Conservation (phyloP, 2,329 filamentous ascomycete species). For the Ophiostoma piceae region DNA sequence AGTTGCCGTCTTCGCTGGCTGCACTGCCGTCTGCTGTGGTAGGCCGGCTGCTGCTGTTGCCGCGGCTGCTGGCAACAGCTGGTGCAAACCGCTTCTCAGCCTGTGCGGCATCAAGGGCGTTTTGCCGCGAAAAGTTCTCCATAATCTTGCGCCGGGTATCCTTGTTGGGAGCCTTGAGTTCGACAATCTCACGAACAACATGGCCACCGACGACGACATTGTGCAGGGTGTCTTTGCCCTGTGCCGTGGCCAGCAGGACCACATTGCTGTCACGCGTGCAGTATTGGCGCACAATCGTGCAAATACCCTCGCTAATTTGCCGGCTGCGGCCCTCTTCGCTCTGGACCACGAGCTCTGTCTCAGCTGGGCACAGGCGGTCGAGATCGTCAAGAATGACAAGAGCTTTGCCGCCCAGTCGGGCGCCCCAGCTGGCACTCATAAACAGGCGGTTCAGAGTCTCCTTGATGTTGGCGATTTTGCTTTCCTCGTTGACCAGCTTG, state of each 20-base stretch:
- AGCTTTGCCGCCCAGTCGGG: conserved; percentile 74
- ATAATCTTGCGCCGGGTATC: conserved; percentile 78
- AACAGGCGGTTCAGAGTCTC: conserved; percentile 81
- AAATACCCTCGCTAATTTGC: conserved; percentile 84
- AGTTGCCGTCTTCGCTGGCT: conserved; percentile 52
- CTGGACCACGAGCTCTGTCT: conserved; percentile 89
- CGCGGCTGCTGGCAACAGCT: not conserved
- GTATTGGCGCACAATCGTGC: conserved; percentile 76
- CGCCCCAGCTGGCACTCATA: conserved; percentile 85
- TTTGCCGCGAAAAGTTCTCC: conserved; percentile 65
- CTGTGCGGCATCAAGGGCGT: conserved; percentile 38
- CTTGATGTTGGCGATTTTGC: conserved; percentile 81
- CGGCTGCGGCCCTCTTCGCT: conserved; percentile 90
- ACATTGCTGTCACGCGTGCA: conserved; percentile 75
- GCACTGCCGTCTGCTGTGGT: conserved; percentile 52
- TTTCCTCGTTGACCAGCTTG: conserved; percentile 85
- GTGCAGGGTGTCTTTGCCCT: conserved; percentile 88
- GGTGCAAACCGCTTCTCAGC: conserved; percentile 35
- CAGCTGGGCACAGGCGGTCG: conserved; percentile 85
- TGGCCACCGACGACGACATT: conserved; percentile 87
- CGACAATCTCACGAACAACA: conserved; percentile 84
- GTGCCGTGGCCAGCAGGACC: conserved; percentile 82
- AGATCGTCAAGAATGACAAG: conserved; percentile 88
- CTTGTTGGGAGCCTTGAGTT: conserved; percentile 86
- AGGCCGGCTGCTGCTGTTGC: conserved; percentile 44